Percentiles rank a stretch among this genome's conserved stretches.
Conservation (phyloP, 169 alveolate species). For the Theileria parva region DNA sequence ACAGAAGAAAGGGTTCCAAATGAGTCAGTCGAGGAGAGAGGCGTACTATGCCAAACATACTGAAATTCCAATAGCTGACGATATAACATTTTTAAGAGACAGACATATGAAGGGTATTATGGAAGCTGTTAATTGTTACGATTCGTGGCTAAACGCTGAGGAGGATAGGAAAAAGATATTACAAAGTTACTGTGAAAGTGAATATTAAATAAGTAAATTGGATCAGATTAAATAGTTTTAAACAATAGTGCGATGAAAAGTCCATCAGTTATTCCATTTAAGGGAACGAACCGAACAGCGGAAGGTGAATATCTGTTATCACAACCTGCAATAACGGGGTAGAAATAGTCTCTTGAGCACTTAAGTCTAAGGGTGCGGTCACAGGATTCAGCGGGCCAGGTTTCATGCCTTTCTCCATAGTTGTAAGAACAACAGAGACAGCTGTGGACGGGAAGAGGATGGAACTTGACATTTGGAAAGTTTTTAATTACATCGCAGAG, state of each 20-base stretch:
- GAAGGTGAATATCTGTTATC: slow-evolving; percentile 38
- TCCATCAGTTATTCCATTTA: slow-evolving; percentile 58
- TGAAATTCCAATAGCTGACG: slow-evolving; percentile 9
- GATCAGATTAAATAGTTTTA: slow-evolving; percentile 3
- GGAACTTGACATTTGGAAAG: slow-evolving; percentile 56
- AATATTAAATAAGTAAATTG: no score
- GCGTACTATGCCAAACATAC: slow-evolving; percentile 9
- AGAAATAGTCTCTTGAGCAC: slow-evolving; percentile 11
- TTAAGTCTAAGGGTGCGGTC: not conserved
- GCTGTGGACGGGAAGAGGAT: slow-evolving; percentile 39
- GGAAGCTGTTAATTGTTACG: slow-evolving; percentile 38
- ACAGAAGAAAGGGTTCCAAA: slow-evolving; percentile 58
- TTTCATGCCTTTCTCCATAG: slow-evolving; percentile 7
- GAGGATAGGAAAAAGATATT: not conserved
- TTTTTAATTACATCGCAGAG: slow-evolving; percentile 91
- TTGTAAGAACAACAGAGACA: slow-evolving; percentile 48
- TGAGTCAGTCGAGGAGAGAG: slow-evolving; percentile 37
- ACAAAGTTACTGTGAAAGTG: not conserved
- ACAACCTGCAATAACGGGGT: not conserved
- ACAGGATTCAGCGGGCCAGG: slow-evolving; percentile 55
- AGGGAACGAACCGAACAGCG: slow-evolving; percentile 50
- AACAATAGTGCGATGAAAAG: slow-evolving; percentile 32
- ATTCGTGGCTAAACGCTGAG: slow-evolving; percentile 15
- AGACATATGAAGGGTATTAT: slow-evolving; percentile 12
- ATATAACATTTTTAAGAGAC: slow-evolving; percentile 2